Conservation (phyloP, 306 rosid genomes). For the Pyrus pyrifolia region DNA sequence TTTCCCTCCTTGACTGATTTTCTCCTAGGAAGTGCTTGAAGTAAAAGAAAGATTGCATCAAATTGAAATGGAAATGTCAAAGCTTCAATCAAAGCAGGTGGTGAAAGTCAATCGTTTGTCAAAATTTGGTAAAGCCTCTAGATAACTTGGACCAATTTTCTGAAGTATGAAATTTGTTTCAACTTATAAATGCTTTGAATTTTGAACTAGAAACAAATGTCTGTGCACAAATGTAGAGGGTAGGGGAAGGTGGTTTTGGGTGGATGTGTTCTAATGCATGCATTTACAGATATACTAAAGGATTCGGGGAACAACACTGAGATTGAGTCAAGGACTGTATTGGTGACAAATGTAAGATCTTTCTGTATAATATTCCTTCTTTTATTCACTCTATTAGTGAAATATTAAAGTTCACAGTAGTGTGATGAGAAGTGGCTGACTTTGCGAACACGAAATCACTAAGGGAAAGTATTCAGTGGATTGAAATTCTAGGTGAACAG, state of each 20-base stretch:
- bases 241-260: background rate
- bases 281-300: conserved; percentile 14
- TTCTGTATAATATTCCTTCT: background rate
- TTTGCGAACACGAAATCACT: background rate
- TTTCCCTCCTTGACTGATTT: background rate
- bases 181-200: background rate
- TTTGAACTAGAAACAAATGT: background rate
- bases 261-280: background rate
- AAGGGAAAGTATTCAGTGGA: background rate
- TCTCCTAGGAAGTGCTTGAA: conserved; percentile 16
- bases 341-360: conserved; percentile 26
- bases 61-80: conserved; percentile 13
- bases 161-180: background rate
- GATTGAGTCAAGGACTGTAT: conserved; percentile 21
- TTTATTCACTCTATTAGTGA: background rate
- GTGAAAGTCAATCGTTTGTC: conserved; percentile 3
- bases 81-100: conserved; percentile 18
- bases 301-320: background rate
- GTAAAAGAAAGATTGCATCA: conserved; percentile 23
- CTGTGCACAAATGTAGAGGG: background rate
- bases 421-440: background rate
- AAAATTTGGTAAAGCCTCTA: conserved; percentile 10
- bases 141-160: background rate
- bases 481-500: background rate
- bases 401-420: background rate